Evolutionary conservation across 306 rosid genomes (phyloP).

Genomic region (Gastrolobium bilobum): DNA sequence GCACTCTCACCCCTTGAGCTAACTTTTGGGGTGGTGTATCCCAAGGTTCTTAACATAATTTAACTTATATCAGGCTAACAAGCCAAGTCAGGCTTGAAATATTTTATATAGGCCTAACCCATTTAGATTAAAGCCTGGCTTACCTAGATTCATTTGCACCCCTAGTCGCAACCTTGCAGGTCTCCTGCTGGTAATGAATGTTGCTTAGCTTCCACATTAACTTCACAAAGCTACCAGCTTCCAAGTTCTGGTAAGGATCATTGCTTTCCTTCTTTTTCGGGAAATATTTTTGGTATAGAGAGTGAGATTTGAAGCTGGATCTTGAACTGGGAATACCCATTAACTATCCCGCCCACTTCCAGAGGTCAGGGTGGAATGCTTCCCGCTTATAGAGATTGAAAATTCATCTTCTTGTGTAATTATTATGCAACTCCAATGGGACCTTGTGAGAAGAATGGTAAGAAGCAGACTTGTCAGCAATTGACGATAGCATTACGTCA

Average conservation of each 20-base stretch:
- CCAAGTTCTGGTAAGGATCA: not conserved
- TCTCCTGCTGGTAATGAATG: not conserved
- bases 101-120: too few relatives aligned
- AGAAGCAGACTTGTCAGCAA: slow-evolving; percentile 54
- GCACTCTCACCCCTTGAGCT: too few relatives aligned
- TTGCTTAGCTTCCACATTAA: not conserved
- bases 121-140: too few relatives aligned
- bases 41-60: too few relatives aligned
- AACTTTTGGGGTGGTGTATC: too few relatives aligned
- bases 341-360: not conserved
- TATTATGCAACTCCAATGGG: slow-evolving; percentile 59
- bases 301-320: slow-evolving; percentile 7
- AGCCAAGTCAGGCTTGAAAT: too few relatives aligned
- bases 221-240: not conserved
- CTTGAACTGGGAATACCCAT: not conserved
- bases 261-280: not conserved
- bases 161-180: not conserved
- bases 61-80: too few relatives aligned
- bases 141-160: too few relatives aligned
- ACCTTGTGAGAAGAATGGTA: slow-evolving; percentile 41
- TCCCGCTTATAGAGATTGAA: not conserved
- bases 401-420: slow-evolving; percentile 56
- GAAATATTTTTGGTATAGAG: not conserved
- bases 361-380: not conserved
- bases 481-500: slow-evolving; percentile 37